phyloP scores from a whole-genome alignment of 2,329 filamentous ascomycete species.

The Lachnellula subtilissima region DNA sequence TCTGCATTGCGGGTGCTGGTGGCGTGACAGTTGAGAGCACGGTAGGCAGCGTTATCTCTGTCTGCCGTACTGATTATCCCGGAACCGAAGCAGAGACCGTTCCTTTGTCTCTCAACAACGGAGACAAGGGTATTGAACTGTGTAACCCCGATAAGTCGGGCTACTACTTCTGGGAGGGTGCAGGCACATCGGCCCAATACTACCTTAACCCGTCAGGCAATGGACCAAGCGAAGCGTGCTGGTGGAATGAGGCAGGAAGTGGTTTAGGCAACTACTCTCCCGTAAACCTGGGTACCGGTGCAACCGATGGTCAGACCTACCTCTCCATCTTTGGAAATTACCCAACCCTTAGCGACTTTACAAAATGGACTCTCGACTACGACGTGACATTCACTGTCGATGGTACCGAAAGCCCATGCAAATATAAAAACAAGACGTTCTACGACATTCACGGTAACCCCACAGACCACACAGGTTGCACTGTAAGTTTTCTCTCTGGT shows the following conservation, averaged over 20 bases:
- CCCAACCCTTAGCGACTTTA: slow-evolving; percentile 58
- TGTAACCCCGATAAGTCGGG: slow-evolving; percentile 67
- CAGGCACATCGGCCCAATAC: slow-evolving; percentile 84
- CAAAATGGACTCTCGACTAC: slow-evolving; percentile 59
- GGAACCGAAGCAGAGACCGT: slow-evolving; percentile 86
- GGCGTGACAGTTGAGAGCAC: slow-evolving; percentile 73
- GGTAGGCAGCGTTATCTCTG: slow-evolving; percentile 58
- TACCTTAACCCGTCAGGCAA: slow-evolving; percentile 87
- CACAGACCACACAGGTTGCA: slow-evolving; percentile 18
- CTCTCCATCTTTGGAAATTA: slow-evolving; percentile 80
- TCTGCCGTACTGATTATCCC: slow-evolving; percentile 96
- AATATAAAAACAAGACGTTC: slow-evolving; percentile 26
- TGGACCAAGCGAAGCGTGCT: slow-evolving; percentile 62
- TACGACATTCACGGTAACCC: slow-evolving; percentile 22
- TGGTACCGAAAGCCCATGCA: slow-evolving; percentile 18
- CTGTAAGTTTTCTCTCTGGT: slow-evolving; percentile 27
- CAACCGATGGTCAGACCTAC: slow-evolving; percentile 62
- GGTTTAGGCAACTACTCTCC: slow-evolving; percentile 79
- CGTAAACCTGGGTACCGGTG: slow-evolving; percentile 77
- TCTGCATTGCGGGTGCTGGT: slow-evolving; percentile 68
- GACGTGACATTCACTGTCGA: slow-evolving; percentile 70
- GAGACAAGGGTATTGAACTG: slow-evolving; percentile 51
- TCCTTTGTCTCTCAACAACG: slow-evolving; percentile 60
- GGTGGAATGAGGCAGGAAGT: slow-evolving; percentile 62
- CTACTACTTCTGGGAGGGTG: slow-evolving; percentile 76